phyloP scores from a whole-genome alignment of 208 protist species.

The Leishmania arabica region DNA sequence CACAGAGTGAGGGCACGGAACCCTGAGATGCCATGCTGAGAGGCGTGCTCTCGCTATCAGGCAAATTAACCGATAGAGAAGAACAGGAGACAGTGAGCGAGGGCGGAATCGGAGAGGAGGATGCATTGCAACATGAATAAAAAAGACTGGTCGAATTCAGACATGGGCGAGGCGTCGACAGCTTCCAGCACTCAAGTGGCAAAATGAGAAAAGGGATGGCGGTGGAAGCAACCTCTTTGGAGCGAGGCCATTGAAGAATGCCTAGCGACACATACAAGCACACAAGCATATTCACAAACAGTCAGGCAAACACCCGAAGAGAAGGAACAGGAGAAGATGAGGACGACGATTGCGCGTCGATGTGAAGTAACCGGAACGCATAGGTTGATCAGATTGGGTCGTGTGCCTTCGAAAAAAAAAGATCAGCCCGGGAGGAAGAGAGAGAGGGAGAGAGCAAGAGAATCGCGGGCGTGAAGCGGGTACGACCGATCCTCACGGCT shows the following conservation, averaged over 20 bases:
- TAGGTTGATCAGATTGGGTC: neutral
- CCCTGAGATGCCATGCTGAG: neutral
- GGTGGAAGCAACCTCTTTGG: neutral
- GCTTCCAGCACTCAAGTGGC: neutral
- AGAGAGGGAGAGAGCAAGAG: neutral
- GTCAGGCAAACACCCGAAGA: neutral
- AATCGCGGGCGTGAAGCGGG: neutral
- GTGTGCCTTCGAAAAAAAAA: neutral
- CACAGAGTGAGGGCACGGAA: neutral
- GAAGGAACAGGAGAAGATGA: neutral
- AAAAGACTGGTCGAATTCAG: neutral
- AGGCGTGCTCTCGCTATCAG: too few relatives aligned
- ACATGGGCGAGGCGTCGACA: neutral
- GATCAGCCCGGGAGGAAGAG: neutral
- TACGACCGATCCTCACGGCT: too few relatives aligned
- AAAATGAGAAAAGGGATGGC: neutral
- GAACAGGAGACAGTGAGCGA: neutral
- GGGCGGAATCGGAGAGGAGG: neutral
- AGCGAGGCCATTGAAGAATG: neutral
- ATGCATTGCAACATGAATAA: neutral
- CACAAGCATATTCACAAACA: neutral
- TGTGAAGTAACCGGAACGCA: neutral
- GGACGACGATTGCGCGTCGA: neutral
- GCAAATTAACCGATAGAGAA: neutral
- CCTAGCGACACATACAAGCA: neutral